A percentile compares a stretch with the other conserved stretches of the same genome.
Evolutionary conservation across 441 rosid species (phyloP).

Genomic region (Populus hybrid): DNA sequence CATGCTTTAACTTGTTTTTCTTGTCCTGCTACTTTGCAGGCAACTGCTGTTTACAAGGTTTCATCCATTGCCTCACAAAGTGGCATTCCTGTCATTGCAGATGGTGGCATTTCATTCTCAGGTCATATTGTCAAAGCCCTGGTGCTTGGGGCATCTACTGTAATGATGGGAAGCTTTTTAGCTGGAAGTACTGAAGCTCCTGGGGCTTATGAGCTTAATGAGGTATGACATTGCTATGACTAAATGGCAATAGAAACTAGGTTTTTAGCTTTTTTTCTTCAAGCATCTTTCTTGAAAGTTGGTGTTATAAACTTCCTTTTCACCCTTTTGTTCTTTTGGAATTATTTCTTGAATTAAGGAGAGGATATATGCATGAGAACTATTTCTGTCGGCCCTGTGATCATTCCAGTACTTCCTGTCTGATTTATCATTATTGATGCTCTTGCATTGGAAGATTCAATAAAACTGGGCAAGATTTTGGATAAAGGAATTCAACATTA

Average conservation of each 20-base stretch:
- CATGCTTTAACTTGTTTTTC: not conserved
- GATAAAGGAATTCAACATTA: not conserved
- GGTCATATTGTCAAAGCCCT: slow-evolving; percentile 88
- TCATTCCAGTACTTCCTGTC: not conserved
- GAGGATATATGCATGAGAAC: not conserved
- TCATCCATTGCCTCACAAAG: slow-evolving; percentile 69
- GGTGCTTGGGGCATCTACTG: slow-evolving; percentile 80
- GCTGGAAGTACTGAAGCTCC: slow-evolving; percentile 92
- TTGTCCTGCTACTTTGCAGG: slow-evolving; percentile 41
- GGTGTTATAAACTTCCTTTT: not conserved
- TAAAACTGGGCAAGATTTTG: not conserved
- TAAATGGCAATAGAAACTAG: not conserved
- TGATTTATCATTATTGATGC: not conserved
- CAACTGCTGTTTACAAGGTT: slow-evolving; percentile 92
- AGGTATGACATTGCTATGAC: slow-evolving; percentile 38
- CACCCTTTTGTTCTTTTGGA: not conserved
- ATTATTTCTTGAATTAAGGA: not conserved
- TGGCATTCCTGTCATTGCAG: slow-evolving; percentile 81
- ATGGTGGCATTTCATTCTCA: slow-evolving; percentile 91
- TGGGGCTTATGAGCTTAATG: slow-evolving; percentile 43
- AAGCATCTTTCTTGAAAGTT: not conserved
- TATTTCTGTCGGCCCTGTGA: not conserved
- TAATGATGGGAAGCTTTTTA: slow-evolving; percentile 92
- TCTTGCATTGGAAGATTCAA: not conserved
- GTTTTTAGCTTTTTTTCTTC: not conserved